Conservation (phyloP, 2,329 filamentous ascomycete genomes). For the Aspergillus cejpii region DNA sequence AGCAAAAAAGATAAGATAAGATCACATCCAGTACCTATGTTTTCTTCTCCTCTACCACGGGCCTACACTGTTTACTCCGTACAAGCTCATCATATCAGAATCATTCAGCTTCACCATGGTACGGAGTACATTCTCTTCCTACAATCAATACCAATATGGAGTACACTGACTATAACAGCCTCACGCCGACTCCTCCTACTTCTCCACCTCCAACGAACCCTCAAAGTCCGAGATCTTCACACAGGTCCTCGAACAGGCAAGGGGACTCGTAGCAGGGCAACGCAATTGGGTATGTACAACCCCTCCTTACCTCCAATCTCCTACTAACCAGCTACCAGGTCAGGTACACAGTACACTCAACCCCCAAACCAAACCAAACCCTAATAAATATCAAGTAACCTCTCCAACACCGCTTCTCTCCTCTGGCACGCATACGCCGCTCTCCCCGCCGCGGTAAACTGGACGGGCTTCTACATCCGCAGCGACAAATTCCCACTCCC, state of each 20-base stretch:
- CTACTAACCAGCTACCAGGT: slow-evolving; percentile 18
- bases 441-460: slow-evolving; percentile 44
- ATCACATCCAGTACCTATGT: background rate
- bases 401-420: slow-evolving; percentile 44
- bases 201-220: slow-evolving; percentile 24
- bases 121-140: background rate
- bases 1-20: background rate
- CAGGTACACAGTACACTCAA: slow-evolving; percentile 19
- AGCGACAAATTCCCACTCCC: slow-evolving; percentile 38
- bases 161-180: slow-evolving; percentile 26
- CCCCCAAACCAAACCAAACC: background rate
- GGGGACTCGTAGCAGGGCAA: slow-evolving; percentile 37
- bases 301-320: background rate
- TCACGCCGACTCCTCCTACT: slow-evolving; percentile 45
- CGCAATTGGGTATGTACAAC: slow-evolving; percentile 41
- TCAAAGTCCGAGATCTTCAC: slow-evolving; percentile 41
- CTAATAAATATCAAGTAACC: slow-evolving; percentile 32
- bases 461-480: slow-evolving; percentile 45
- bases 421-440: slow-evolving; percentile 45
- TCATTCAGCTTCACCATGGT: slow-evolving; percentile 3
- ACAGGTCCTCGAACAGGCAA: slow-evolving; percentile 37
- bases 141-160: background rate
- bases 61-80: too few relatives aligned
- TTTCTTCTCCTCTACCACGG: background rate
- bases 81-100: too few relatives aligned